Base-by-base conservation (phyloP, 2,329 filamentous ascomycete species). In the Fusarium mangiferae region DNA sequence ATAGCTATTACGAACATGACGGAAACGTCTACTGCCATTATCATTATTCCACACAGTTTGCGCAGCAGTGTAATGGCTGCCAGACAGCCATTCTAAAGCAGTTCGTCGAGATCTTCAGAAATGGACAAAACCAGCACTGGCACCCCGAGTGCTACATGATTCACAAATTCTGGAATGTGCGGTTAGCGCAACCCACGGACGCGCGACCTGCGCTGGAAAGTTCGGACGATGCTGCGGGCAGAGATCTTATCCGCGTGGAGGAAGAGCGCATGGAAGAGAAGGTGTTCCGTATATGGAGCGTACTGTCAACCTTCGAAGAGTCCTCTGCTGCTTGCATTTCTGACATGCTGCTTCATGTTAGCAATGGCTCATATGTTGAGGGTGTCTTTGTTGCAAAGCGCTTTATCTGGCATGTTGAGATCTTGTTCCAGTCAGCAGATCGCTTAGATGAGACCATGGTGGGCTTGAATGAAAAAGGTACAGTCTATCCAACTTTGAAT, bases 121-220 rank as follows among this genome's bases (percentile, higher is more conserved):
- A 98, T 82, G 96, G 96, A 5, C 94, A 98, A 81, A 98, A 98
- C 80, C 96, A 99, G 80, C 96, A 99, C 82, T 99, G 96, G 96
- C 96, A 99, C 81, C 96, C 96, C 5, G 96, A 99, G 83, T 99
- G 96, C 83, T 99, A 99, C 84, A 99, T 99, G 96, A 99, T 99
- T 72, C 96, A 99, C 85, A 99, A 99, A 80, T 99, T 98, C 83
- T 99, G 96, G 96, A 99, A 98, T 81, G 96, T 99, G 68, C 92
- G 96, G 58, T 87, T 99, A 42, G 90, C 91, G 17, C 88, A 91
- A 33, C 87, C 89, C 17, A 87, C 88, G 45, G 87, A 91, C 65
- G 80, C 86, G 41, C 84, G 87, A 64, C 83, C 82, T 36, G 74
- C 82, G 26, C 80, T 83, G n/a, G 36, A 74, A 35, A 78, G 87